phyloP scores from a whole-genome alignment of 2,329 filamentous ascomycete species.

The Fusarium coffeatum region DNA sequence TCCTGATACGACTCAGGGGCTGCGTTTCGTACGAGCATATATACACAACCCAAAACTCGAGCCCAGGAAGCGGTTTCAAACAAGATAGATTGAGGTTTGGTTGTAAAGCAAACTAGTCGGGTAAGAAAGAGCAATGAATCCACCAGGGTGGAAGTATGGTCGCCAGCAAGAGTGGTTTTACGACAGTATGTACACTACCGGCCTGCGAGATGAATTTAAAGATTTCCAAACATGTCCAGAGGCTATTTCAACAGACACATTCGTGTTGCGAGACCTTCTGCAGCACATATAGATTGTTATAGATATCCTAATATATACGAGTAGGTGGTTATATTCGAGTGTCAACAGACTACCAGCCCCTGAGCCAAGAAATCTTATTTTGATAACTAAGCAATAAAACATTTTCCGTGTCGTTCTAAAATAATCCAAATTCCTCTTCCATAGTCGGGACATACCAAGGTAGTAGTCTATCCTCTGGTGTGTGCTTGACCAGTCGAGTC shows the following conservation, averaged over 20 bases:
- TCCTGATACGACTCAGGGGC: not conserved
- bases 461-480: not conserved
- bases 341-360: not conserved
- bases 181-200: not conserved
- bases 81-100: not conserved
- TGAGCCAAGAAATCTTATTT: not conserved
- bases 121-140: not conserved
- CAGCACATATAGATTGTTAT: accelerated
- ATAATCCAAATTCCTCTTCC: not conserved
- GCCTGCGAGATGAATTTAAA: not conserved
- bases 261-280: too few species aligned
- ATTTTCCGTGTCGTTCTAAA: not conserved
- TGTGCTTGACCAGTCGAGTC: not conserved
- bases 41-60: not conserved
- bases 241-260: accelerated
- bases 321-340: not conserved
- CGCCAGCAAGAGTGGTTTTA: not conserved
- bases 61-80: not conserved
- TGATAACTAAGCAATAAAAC: not conserved
- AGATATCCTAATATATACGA: not conserved
- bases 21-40: not conserved
- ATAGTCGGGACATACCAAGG: not conserved
- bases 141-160: not conserved
- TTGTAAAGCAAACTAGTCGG: not conserved
- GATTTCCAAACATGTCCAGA: not conserved